Evolutionary conservation across 805 yeast genomes (phyloP), one percentile per base, ranked within the genome.

Genomic region (Saturnispora dispora): DNA sequence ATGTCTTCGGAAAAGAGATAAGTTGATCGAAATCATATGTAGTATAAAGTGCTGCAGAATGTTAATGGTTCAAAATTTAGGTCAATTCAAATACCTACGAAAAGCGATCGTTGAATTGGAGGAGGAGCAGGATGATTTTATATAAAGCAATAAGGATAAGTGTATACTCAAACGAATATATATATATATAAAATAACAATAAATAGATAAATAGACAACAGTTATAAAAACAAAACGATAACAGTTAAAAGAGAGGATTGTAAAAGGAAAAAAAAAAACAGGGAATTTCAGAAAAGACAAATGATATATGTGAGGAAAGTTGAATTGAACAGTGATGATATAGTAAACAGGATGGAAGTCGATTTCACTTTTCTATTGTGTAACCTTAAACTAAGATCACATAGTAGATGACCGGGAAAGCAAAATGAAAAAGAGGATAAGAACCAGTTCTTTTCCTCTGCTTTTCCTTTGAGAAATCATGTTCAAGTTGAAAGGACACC

Each of bases 21-120:
- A 75, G 47, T 65, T 78, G 1, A 71, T 66, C 56, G 67, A 68
- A 44, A 64, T 74, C 25, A 72, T 78, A n/a, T 66, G 64, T 50
- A 69, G 64, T 52, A 69, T 77, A 60, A 61, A 82, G 52, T 64
- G 66, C 40, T 79, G 76, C 59, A 55, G 83, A 48, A 67, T 77
- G 43, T 63, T 76, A 53, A 78, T 78, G 83, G 82, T 78, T 28
- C 82, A 78, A 53, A 73, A 71, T 56, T 64, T 71, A 46, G 74
- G 71, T 52, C 83, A 78, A 58, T 78, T 65, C 54, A 63, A 70
- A n/a, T 75, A 72, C 49, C 68, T 79, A 52, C 77, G 78, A 59
- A 75, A 74, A 47, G 63, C 72, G 15, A 47, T 65, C 27, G 20
- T 11, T 32, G 39, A 4, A 46, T 30, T 23, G 23, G 39, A 28